These are phyloP conservation scores for Beauveria asiatica DNA, from an alignment of 2,329 filamentous ascomycete species.

Conservation along the genomic window DNA sequence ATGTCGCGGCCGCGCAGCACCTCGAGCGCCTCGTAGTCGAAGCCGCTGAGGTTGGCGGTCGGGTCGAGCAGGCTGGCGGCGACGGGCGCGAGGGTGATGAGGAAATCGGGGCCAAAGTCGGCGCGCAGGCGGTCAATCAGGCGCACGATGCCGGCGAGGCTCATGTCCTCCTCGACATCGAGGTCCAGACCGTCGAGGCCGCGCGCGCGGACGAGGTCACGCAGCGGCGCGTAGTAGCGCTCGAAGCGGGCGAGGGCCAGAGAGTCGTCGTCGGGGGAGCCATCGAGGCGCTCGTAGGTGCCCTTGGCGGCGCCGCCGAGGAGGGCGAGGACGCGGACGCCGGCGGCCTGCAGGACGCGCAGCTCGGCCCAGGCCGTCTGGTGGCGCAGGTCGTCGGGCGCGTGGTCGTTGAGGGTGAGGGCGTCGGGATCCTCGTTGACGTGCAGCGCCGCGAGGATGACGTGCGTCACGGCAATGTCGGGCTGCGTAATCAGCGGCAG, in stretches of 20 bases:
- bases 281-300: conserved; percentile 53
- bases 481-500: conserved; percentile 42
- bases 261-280: conserved; percentile 28
- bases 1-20: conserved; percentile 56
- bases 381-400: conserved; percentile 58
- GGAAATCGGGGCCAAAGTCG: conserved; percentile 62
- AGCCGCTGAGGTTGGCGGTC: conserved; percentile 63
- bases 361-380: conserved; percentile 72
- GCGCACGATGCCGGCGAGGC: conserved; percentile 55
- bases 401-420: conserved; percentile 74
- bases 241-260: conserved; percentile 50
- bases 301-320: conserved; percentile 77
- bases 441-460: conserved; percentile 82
- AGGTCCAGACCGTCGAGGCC: conserved; percentile 64
- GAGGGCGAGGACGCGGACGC: conserved; percentile 78
- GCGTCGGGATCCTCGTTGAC: conserved; percentile 59
- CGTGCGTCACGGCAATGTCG: conserved; percentile 56
- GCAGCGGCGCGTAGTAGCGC: conserved; percentile 61
- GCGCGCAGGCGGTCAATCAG: conserved; percentile 58
- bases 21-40: conserved; percentile 71
- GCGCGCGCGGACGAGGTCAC: conserved; percentile 52
- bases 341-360: conserved; percentile 58
- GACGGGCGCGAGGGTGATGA: conserved; percentile 76
- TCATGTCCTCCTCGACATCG: conserved; percentile 72
- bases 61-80: conserved; percentile 58